A percentile compares a stretch with the other conserved stretches of the same genome.
These are phyloP conservation scores for Pichia gijzeniarum DNA, from an alignment of 805 yeast species.

Conservation along the genomic window DNA sequence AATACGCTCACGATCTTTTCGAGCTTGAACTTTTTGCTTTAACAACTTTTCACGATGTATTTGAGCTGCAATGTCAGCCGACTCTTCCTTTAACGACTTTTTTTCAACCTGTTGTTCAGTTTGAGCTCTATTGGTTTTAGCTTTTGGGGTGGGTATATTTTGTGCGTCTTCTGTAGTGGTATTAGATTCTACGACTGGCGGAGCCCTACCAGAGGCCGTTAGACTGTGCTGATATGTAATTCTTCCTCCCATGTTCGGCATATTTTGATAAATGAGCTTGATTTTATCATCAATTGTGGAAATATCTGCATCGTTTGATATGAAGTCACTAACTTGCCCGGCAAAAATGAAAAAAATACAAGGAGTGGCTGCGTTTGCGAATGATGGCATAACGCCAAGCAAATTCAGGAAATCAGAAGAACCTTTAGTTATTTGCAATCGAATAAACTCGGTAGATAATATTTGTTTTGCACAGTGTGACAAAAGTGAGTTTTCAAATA, in stretches of 20 bases:
- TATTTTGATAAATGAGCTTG: neutral
- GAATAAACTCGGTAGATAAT: conserved; percentile 29
- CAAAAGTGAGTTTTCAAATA: conserved; percentile 10
- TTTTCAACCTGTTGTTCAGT: neutral
- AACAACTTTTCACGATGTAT: conserved; percentile 34
- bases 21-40: conserved; percentile 32
- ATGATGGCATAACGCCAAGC: conserved; percentile 46
- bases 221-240: neutral
- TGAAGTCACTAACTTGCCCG: conserved; percentile 40
- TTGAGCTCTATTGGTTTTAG: neutral
- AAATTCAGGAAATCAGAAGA: conserved; percentile 42
- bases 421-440: conserved; percentile 35
- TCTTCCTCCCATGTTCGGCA: neutral
- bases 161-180: neutral
- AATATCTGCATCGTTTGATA: conserved; percentile 30
- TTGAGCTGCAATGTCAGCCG: conserved; percentile 34
- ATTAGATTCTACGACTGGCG: neutral
- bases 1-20: conserved; percentile 51
- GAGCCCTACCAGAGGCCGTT: conserved; percentile 4
- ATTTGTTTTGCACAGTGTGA: conserved; percentile 16
- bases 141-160: neutral
- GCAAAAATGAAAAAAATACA: conserved; percentile 48
- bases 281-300: conserved; percentile 26
- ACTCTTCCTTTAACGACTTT: conserved; percentile 33
- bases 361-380: conserved; percentile 38